phyloP scores from a whole-genome alignment of 768 basidiomycete species.

The Hemileccinum rubropunctum region DNA sequence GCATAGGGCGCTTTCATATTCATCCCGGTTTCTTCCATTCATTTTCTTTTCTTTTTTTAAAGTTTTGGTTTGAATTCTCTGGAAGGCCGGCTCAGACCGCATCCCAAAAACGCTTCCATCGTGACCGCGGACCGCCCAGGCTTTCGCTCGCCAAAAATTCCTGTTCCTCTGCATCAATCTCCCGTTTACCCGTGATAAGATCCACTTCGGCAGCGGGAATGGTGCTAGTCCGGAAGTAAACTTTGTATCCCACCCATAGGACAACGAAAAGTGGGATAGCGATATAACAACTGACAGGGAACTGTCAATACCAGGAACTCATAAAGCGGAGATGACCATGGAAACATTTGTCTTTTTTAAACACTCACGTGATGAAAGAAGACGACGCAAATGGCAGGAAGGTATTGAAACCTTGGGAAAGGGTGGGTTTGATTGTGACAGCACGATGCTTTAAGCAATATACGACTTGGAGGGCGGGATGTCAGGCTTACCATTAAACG shows the following conservation, averaged over 20 bases:
- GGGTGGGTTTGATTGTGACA: constrained; percentile 1
- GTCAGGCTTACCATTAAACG: constrained; percentile 48
- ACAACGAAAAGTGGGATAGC: constrained; percentile 15
- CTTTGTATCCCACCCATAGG: constrained; percentile 19
- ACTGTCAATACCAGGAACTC: constrained; percentile 8
- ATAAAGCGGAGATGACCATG: constrained; percentile 28
- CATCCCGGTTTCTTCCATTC: not conserved
- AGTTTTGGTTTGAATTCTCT: not conserved
- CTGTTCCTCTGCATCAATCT: constrained; percentile 64
- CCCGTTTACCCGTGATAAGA: constrained; percentile 53
- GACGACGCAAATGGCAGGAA: constrained; percentile 43
- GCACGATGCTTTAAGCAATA: constrained; percentile 9
- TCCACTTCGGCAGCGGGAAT: constrained; percentile 51
- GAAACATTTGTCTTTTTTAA: constrained; percentile 13
- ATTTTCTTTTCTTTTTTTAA: not conserved
- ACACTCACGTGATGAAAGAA: constrained; percentile 59
- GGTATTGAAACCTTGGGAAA: constrained; percentile 16
- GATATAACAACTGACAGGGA: constrained; percentile 12
- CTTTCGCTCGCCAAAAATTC: constrained; percentile 45
- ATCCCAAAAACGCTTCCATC: constrained; percentile 11
- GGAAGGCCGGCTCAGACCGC: not conserved
- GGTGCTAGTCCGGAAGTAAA: constrained; percentile 20
- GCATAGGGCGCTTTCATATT: not conserved
- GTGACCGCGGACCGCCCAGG: constrained; percentile 34
- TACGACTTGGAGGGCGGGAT: not conserved